Conservation (phyloP, 345 rosid genomes). For the Syzygium jambos region DNA sequence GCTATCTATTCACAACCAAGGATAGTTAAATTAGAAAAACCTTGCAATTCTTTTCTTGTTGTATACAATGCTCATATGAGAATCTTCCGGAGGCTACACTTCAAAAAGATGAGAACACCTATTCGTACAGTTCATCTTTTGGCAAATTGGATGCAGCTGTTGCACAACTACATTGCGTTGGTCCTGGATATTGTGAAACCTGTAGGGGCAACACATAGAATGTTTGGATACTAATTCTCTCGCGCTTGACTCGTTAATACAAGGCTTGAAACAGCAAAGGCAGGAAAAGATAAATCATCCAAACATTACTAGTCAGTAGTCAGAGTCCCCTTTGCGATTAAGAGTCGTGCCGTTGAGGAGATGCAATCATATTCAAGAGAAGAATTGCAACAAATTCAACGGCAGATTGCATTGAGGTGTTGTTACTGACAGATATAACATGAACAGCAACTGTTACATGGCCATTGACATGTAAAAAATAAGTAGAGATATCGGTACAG, state of each 20-base stretch:
- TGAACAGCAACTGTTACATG: not conserved
- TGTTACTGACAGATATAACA: not conserved
- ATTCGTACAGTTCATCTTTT: not conserved
- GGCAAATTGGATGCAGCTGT: not conserved
- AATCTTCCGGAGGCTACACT: not conserved
- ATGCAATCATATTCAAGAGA: not conserved
- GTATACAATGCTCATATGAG: not conserved
- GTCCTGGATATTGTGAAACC: not conserved
- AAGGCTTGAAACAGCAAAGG: not conserved
- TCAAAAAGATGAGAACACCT: not conserved
- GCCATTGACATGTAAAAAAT: too few relatives aligned
- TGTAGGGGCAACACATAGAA: not conserved
- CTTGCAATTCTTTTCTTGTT: not conserved
- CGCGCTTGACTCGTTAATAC: not conserved
- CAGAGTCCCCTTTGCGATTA: not conserved
- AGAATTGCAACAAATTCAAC: not conserved
- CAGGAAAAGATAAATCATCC: not conserved
- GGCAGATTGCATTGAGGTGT: not conserved
- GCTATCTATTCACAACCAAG: not conserved
- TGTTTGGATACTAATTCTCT: not conserved
- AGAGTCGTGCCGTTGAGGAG: not conserved
- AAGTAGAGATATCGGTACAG: too few relatives aligned
- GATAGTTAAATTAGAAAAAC: not conserved
- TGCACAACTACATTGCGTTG: not conserved
- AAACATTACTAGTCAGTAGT: not conserved